Conservation (phyloP, 2,329 filamentous ascomycete species). For the Hysterium pulicare region DNA sequence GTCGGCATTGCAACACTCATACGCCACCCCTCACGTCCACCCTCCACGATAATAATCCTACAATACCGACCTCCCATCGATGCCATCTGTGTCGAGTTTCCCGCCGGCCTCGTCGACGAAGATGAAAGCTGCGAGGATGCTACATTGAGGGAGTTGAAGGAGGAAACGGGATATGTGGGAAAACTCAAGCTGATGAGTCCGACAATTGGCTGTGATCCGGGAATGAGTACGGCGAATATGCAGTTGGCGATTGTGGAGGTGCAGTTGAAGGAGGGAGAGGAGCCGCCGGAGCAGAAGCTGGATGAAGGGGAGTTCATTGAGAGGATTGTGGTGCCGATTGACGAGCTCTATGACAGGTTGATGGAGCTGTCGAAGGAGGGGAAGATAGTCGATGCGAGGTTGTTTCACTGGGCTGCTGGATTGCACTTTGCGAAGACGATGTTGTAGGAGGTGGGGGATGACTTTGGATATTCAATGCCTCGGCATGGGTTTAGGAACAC, state of each 20-base stretch:
- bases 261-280: conserved; percentile 47
- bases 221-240: conserved; percentile 60
- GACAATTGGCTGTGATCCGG: conserved; percentile 65
- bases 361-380: conserved; percentile 46
- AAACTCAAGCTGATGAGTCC: conserved; percentile 52
- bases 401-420: conserved; percentile 60
- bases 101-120: conserved; percentile 58
- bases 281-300: conserved; percentile 54
- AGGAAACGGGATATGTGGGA: conserved; percentile 63
- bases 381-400: conserved; percentile 55
- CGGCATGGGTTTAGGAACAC: no score
- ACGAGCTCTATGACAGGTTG: conserved; percentile 55
- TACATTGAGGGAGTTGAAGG: conserved; percentile 56
- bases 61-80: conserved; percentile 60
- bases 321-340: conserved; percentile 56
- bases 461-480: no score
- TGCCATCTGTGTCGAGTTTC: conserved; percentile 58
- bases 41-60: conserved; percentile 55
- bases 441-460: no score
- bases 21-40: conserved; percentile 44
- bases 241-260: conserved; percentile 60
- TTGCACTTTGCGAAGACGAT: conserved; percentile 48
- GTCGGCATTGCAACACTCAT: conserved; percentile 57
- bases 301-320: conserved; percentile 63
- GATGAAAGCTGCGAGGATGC: conserved; percentile 55